These are phyloP conservation scores for Sabuloglossum arenarium DNA, from an alignment of 495 filamentous ascomycete species.

Conservation along the genomic window DNA sequence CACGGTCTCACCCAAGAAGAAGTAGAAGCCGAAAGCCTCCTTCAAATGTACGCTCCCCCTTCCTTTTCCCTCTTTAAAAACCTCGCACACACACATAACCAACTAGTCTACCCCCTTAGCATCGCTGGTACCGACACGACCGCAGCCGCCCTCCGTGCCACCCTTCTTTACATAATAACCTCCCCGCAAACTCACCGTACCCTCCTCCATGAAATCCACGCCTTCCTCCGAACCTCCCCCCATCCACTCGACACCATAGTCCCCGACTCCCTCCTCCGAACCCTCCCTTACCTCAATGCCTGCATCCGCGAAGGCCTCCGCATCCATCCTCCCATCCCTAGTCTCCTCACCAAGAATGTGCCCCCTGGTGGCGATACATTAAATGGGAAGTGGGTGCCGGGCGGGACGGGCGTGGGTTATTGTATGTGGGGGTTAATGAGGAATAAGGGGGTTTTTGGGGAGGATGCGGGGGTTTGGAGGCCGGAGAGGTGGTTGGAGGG, in stretches of 20 bases:
- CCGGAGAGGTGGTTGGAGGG: constrained; percentile 47
- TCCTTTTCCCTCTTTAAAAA: background rate
- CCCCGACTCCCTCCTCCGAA: constrained; percentile 23
- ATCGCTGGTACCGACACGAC: constrained; percentile 45
- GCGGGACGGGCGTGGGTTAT: constrained; percentile 14
- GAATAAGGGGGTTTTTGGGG: constrained; percentile 33
- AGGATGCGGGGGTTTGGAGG: constrained; percentile 37
- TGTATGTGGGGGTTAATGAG: constrained; percentile 26
- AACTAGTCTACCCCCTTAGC: constrained; percentile 10
- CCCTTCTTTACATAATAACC: constrained; percentile 30
- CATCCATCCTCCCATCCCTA: constrained; percentile 42
- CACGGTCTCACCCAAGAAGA: background rate
- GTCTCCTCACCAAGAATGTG: constrained; percentile 41
- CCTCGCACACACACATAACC: background rate
- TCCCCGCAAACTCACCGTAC: too few relatives aligned
- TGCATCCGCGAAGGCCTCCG: constrained; percentile 48
- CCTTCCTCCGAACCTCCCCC: constrained; percentile 20
- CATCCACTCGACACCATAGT: constrained; percentile 21
- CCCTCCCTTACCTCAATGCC: constrained; percentile 37
- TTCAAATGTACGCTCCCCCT: background rate
- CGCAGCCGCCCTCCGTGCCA: constrained; percentile 33
- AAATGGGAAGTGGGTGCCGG: constrained; percentile 26
- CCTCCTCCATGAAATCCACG: too few relatives aligned
- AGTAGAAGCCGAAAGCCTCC: background rate
- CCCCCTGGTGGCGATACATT: constrained; percentile 28